These are phyloP conservation scores for Chalaropsis thielavioides DNA, from an alignment of 2,329 filamentous ascomycete genomes.

Conservation along the genomic window DNA sequence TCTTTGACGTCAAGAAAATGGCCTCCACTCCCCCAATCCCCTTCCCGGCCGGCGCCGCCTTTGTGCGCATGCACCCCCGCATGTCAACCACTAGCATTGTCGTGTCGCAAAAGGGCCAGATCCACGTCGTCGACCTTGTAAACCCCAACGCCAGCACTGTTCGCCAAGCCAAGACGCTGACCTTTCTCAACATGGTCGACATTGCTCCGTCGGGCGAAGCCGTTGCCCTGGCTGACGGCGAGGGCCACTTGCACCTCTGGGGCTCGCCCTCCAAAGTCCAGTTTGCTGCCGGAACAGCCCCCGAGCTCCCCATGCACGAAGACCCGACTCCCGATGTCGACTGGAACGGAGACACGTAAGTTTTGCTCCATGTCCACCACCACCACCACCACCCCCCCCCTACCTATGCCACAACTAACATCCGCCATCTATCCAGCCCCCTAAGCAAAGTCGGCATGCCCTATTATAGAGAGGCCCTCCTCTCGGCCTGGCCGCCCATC, in stretches of 20 bases:
- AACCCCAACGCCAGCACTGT: constrained; percentile 81
- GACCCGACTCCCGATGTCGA: constrained; percentile 46
- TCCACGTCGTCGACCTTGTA: constrained; percentile 91
- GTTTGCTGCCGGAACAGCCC: constrained; percentile 69
- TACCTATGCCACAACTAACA: constrained; percentile 10
- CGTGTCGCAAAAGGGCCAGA: constrained; percentile 77
- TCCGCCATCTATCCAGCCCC: constrained; percentile 37
- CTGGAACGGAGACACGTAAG: constrained; percentile 57
- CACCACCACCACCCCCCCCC: background rate
- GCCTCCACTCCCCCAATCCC: constrained; percentile 78
- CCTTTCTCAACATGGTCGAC: constrained; percentile 65
- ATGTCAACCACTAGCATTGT: constrained; percentile 93
- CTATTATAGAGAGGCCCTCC: constrained; percentile 73
- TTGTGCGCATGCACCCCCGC: constrained; percentile 89
- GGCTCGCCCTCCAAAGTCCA: constrained; percentile 73
- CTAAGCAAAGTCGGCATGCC: constrained; percentile 80
- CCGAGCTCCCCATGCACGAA: constrained; percentile 59
- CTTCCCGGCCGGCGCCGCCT: constrained; percentile 81
- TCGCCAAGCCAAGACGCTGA: constrained; percentile 63
- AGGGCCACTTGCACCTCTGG: constrained; percentile 73
- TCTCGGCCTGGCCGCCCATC: constrained; percentile 83
- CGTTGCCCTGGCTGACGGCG: constrained; percentile 63
- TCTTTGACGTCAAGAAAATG: constrained; percentile 89
- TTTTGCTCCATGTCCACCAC: constrained; percentile 11
- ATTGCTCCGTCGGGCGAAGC: constrained; percentile 80